Conservation (phyloP, 805 yeast genomes). For the Candida ponderosae region DNA sequence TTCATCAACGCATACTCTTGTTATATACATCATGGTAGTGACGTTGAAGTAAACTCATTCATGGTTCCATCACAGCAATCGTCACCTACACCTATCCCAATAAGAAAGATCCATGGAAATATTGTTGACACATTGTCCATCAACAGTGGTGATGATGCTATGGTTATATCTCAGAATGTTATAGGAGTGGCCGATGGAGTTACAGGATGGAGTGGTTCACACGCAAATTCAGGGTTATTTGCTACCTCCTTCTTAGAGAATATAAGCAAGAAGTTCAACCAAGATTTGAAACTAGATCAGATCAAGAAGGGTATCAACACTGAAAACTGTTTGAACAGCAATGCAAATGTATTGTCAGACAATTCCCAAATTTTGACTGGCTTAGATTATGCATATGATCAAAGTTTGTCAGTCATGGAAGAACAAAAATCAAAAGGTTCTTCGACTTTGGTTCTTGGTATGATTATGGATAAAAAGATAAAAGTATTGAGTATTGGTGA, state of each 20-base stretch:
- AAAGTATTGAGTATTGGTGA: slow-evolving; percentile 47
- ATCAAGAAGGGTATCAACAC: slow-evolving; percentile 20
- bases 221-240: slow-evolving; percentile 43
- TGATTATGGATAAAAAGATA: slow-evolving; percentile 39
- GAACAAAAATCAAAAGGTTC: slow-evolving; percentile 39
- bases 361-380: slow-evolving; percentile 4
- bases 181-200: slow-evolving; percentile 52
- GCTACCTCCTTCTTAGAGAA: slow-evolving; percentile 46
- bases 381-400: slow-evolving; percentile 39
- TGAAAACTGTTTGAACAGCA: too few species aligned
- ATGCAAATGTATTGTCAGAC: too few species aligned
- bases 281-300: slow-evolving; percentile 22
- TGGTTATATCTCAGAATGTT: slow-evolving; percentile 44
- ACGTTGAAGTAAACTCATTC: slow-evolving; percentile 32
- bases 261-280: slow-evolving; percentile 27
- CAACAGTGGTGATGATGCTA: slow-evolving; percentile 51
- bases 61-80: slow-evolving; percentile 44
- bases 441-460: slow-evolving; percentile 38
- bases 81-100: slow-evolving; percentile 34
- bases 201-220: slow-evolving; percentile 45
- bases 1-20: slow-evolving; percentile 37
- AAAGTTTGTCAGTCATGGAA: slow-evolving; percentile 43
- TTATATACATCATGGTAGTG: slow-evolving; percentile 39
- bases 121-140: slow-evolving; percentile 44
- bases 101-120: slow-evolving; percentile 43